Percentiles rank a stretch among this genome's conserved stretches.
Conservation (phyloP, 441 rosid genomes). For the Macaranga tanarius region DNA sequence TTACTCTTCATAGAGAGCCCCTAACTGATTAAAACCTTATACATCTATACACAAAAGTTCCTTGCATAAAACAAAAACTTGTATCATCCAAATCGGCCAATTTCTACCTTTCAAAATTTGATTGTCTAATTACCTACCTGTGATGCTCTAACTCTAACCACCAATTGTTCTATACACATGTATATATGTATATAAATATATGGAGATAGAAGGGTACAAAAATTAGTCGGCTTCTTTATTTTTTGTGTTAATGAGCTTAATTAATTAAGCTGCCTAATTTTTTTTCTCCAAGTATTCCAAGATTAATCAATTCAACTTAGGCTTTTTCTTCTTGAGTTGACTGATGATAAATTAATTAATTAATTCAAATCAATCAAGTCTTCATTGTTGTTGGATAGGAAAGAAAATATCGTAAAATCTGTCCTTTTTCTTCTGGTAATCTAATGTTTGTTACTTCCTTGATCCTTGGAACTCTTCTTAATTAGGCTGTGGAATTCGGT, state of each 20-base stretch:
- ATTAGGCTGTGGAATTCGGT: background rate
- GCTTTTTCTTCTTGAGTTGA: background rate
- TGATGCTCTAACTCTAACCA: constrained; percentile 23
- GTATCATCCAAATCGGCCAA: constrained; percentile 27
- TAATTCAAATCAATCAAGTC: too few species aligned
- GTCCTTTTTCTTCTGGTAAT: constrained; percentile 12
- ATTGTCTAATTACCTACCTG: background rate
- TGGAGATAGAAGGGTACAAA: constrained; percentile 9
- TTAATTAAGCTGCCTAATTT: constrained; percentile 23
- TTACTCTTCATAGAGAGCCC: background rate
- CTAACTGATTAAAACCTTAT: background rate
- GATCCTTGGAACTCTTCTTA: constrained; percentile 17
- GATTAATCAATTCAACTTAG: background rate
- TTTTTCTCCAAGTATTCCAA: constrained; percentile 14
- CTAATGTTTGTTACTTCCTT: constrained; percentile 18
- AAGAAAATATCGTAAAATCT: constrained; percentile 13
- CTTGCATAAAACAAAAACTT: constrained; percentile 29
- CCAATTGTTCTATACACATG: constrained; percentile 20
- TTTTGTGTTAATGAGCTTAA: background rate
- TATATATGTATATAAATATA: too few species aligned
- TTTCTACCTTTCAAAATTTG: background rate
- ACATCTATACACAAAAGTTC: constrained; percentile 24
- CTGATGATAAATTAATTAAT: background rate
- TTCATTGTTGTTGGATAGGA: too few species aligned
- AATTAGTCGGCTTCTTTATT: constrained; percentile 36